Base-by-base conservation (phyloP, 2,329 filamentous ascomycete genomes). In the Allantophomopsis lycopodina region DNA sequence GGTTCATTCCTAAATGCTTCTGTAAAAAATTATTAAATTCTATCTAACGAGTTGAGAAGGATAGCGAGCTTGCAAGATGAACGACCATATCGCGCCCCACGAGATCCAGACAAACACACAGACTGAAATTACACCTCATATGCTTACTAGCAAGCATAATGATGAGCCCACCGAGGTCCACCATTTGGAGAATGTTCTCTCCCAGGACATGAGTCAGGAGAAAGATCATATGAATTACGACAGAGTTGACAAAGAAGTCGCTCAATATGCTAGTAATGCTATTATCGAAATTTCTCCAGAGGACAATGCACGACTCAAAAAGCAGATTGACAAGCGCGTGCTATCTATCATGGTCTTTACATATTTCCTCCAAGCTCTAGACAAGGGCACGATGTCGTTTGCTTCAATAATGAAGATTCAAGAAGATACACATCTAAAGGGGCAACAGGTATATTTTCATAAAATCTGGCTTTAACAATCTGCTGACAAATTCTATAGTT, bases 341-440 rank as follows among this genome's bases (percentile, higher is more conserved):
- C 60, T 88, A 34, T 59, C 68, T 2, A 65, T 86, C 54, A 86
- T 87, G 81, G 69, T 86, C 42, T 56, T 69, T 36, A 83, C 79
- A 0, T 85, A 86, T 57, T 83, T 86, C 52, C 59, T 85, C 16
- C 81, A 83, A 51, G 70, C 75, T 35, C 65, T 82, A 35, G 77
- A 82, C 56, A 81, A 81, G 56, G 76, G 75, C 18, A 81, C 76
- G 0, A 60, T 82, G 51, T 73, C 68, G 1, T 80, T 68, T 48
- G 60, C 73, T 7, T 71, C 70, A 35, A 78, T 80, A 52, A 79
- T 79, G 74, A 71, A 70, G 20, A 63, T 80, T 37, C 59, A 60
- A 8, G 45, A 58, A 5, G 62, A 67, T 43, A 47, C 48, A 30
- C 30, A 39, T 21, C 40, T 54, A 4, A 32, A 42, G 6, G 46